Percentiles rank a stretch among this genome's conserved stretches.
Evolutionary conservation across 352 stramenopile species (phyloP).

Genomic region (Blastocystis sp.): DNA sequence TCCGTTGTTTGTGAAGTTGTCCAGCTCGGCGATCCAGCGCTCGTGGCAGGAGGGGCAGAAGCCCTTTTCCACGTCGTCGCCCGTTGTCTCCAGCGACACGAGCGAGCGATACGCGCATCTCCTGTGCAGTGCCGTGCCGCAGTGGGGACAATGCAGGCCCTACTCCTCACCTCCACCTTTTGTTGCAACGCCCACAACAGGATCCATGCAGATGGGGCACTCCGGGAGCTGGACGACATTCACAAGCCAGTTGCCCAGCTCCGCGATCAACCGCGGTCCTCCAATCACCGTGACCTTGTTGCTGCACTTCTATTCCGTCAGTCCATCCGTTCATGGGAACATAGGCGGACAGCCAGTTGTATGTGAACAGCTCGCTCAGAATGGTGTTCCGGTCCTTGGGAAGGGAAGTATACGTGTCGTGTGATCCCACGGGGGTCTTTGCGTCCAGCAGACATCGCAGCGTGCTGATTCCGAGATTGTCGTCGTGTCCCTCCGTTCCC

Average conservation of each 20-base stretch:
- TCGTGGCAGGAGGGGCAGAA: slow-evolving; percentile 14
- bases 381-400: not conserved
- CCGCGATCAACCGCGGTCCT: not conserved
- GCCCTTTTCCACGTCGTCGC: slow-evolving; percentile 16
- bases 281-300: not conserved
- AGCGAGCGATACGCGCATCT: slow-evolving; percentile 12
- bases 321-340: not conserved
- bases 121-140: not conserved
- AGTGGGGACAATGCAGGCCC: slow-evolving; percentile 35
- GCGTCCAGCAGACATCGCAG: not conserved
- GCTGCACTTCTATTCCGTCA: not conserved
- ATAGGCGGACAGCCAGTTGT: slow-evolving; percentile 19
- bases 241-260: slow-evolving; percentile 51
- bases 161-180: not conserved
- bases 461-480: not conserved
- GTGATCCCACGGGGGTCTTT: not conserved
- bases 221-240: not conserved
- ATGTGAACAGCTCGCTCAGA: not conserved
- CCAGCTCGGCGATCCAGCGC: not conserved
- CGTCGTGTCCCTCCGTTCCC: not conserved
- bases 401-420: not conserved
- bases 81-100: not conserved
- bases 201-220: slow-evolving; percentile 55
- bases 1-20: slow-evolving; percentile 7
- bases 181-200: slow-evolving; percentile 6